Conservation (phyloP, 352 stramenopile species). For the Blastocystis hominis region DNA sequence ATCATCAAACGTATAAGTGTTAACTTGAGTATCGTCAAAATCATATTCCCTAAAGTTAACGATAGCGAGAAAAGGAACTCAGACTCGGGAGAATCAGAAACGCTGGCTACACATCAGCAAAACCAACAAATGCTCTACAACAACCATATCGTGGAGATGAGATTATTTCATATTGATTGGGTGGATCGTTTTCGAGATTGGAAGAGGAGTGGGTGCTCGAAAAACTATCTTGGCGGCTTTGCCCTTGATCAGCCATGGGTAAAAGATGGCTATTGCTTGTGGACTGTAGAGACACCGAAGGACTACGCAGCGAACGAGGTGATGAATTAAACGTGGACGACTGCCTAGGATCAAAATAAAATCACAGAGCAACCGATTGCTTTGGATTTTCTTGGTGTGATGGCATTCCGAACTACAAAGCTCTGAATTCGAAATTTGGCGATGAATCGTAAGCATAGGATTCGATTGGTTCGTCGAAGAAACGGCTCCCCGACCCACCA, state of each 20-base stretch:
- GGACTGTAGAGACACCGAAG: not conserved
- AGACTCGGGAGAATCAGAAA: not conserved
- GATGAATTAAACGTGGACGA: not conserved
- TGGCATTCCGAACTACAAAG: not conserved
- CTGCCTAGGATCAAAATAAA: not conserved
- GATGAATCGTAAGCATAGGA: not conserved
- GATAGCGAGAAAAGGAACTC: not conserved
- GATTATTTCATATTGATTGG: constrained; percentile 5
- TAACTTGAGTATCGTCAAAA: constrained; percentile 22
- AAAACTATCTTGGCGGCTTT: not conserved
- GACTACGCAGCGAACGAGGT: not conserved
- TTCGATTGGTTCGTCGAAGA: not conserved
- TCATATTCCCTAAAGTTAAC: not conserved
- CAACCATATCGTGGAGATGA: not conserved
- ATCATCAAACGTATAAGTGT: constrained; percentile 24
- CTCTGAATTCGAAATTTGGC: not conserved
- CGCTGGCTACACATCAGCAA: too few relatives aligned
- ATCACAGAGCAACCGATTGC: not conserved
- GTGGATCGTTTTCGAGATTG: not conserved
- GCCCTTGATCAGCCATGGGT: not conserved
- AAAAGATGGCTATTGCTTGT: not conserved
- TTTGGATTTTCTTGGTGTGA: not conserved
- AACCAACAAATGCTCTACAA: not conserved
- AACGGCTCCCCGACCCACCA: constrained; percentile 36
- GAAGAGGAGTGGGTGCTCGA: not conserved